Base-by-base conservation (phyloP, 208 protist species). In the Histomonas meleagridis region DNA sequence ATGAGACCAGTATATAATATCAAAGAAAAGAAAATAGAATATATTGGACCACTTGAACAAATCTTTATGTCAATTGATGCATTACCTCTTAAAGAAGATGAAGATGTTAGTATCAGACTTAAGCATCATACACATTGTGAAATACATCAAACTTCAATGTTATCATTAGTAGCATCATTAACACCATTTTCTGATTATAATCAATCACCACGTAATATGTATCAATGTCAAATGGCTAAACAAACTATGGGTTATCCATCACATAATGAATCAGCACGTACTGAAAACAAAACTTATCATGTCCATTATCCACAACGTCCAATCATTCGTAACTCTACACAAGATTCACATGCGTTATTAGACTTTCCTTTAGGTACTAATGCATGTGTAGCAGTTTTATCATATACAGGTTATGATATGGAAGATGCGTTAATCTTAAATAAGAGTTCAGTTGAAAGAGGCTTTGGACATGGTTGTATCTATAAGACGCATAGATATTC, bases 381-480 rank as follows among this genome's bases (percentile, higher is more conserved):
- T 94, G 98, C 97, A 28, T 95, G 99, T n/a, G 97, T 99, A 53
- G 98, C 98, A 40, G 98, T 99, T 91, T 95, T 99, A 92, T 96
- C 98, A 32, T 99, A 99, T 96, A 99, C 98, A 9, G 98, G 94
- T 65, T 99, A 99, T 94, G 98, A 99, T 95, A 98, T 99, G 98
- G 98, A 99, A 94, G 98, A 99, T 94, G 98, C 98, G 35, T 97
- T 99, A 91, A 98, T 99, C 76, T 94, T 99, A 91, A 99, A 99
- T 95, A 98, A 98, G 94, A 96, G 95, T 0, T 95, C 97, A 4
- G 96, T 96, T 51, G 97, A 99, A 93, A 95, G 98, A 70, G 99
- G 99, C 46, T 98, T 99, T 94, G 95, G 96, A 72, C 97, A 98
- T 92, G 98, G 96, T 21, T 96, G 94, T 55, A 96, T 99, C 53